A percentile compares a stretch with the other conserved stretches of the same genome.
Conservation (phyloP, 225 moss, liverwort and hornwort genomes). For the Sphagnum tenellum region DNA sequence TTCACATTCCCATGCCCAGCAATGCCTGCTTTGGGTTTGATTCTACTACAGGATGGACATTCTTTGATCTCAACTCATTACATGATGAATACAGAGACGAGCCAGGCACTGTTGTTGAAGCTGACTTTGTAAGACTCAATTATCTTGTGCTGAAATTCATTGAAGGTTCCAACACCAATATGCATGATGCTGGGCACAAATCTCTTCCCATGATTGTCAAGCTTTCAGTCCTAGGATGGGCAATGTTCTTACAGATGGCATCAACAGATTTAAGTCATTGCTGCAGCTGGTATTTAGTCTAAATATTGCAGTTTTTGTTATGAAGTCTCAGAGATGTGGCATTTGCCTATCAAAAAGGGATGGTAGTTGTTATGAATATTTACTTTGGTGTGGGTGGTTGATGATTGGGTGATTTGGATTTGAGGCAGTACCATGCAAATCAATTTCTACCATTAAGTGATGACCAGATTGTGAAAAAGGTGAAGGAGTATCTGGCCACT, state of each 20-base stretch:
- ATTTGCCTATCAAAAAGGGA: too few species aligned
- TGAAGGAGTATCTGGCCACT: slow-evolving; percentile 53
- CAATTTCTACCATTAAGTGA: slow-evolving; percentile 81
- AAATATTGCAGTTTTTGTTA: too few species aligned
- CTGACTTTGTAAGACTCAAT: slow-evolving; percentile 75
- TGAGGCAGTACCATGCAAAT: slow-evolving; percentile 87
- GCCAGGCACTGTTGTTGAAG: slow-evolving; percentile 91
- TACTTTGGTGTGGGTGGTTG: neutral
- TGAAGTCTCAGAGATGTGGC: too few species aligned
- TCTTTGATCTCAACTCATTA: slow-evolving; percentile 78
- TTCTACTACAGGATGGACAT: slow-evolving; percentile 92
- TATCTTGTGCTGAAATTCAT: too few species aligned
- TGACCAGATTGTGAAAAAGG: slow-evolving; percentile 81
- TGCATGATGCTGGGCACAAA: too few species aligned
- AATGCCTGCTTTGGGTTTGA: slow-evolving; percentile 99
- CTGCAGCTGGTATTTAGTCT: too few species aligned
- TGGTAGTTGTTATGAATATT: too few species aligned
- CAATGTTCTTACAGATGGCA: too few species aligned
- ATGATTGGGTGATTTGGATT: slow-evolving; percentile 5
- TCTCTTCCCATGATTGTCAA: too few species aligned
- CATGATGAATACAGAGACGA: slow-evolving; percentile 95
- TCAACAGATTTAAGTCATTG: too few species aligned
- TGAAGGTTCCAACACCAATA: too few species aligned
- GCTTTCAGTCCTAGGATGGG: too few species aligned
- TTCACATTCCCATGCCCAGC: slow-evolving; percentile 78